Evolutionary conservation across 306 rosid genomes (phyloP), one percentile per base, ranked within the genome.

Genomic region (Chamaecrista fasciculata): DNA sequence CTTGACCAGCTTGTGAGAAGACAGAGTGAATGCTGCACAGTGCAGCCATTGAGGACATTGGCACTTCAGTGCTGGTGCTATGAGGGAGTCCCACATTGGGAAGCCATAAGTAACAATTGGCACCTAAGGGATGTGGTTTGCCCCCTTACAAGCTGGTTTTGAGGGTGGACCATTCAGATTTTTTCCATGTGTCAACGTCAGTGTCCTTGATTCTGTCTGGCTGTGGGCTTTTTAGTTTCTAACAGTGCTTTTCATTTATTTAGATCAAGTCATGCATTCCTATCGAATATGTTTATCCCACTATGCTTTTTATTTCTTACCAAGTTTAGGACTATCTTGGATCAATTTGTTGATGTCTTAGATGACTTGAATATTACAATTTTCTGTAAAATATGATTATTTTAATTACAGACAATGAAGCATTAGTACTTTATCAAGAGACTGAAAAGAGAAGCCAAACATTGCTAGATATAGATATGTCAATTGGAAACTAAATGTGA

Each of bases 221-320:
- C 60, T 66, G n/a, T 19, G 14, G 65, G 68, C 25, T 46, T 51
- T 75, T 19, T 51, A 18, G 36, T 28, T 39, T 12, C n/a, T n/a
- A n/a, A n/a, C 29, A 39, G 37, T 69, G 14, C 34, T 69, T 21
- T 47, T 39, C 26, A n/a, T 39, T 73, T 69, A 31, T 6, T 46
- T 10, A 29, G 43, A 15, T 67, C 25, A 68, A 73, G 76, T 68
- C 53, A 2, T 39, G 12, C 50, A 21, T 69, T 55, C 14, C 16
- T 20, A 15, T 25, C 4, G 50, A 69, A 23, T 58, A 51, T 28
- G 39, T 55, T 33, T 23, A 23, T 5, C 16, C 40, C 46, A 20
- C 11, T 31, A 63, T 9, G 5, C 20, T 29, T 6, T 66, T 2
- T 23, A 3, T 2, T 10, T 3, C 19, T 49, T 15, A 29, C 25